Evolutionary conservation across 176 grass and related monocot genomes (phyloP).

Genomic region (Guadua angustifolia): DNA sequence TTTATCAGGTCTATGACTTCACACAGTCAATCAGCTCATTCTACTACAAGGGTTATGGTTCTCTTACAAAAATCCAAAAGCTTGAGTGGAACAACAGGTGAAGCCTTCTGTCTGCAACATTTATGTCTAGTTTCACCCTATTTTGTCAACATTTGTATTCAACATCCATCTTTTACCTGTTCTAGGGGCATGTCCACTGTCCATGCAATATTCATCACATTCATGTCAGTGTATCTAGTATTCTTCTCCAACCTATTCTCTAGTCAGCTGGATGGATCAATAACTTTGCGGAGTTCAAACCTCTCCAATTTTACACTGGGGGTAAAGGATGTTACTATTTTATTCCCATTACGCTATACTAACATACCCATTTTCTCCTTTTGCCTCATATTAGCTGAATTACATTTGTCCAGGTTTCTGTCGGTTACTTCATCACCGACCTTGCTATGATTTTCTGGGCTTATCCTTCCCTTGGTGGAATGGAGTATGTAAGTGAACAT

Average conservation of each 20-base stretch:
- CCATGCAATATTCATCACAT: constrained; percentile 92
- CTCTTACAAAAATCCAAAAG: constrained; percentile 88
- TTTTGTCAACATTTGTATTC: constrained; percentile 16
- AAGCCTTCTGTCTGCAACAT: constrained; percentile 9
- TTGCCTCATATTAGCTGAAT: constrained; percentile 32
- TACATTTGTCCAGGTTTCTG: constrained; percentile 68
- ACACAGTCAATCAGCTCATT: constrained; percentile 77
- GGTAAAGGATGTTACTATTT: constrained; percentile 57
- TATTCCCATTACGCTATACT: constrained; percentile 31
- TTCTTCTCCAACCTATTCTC: constrained; percentile 91
- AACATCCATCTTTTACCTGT: constrained; percentile 21
- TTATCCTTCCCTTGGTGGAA: constrained; percentile 91
- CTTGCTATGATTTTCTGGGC: constrained; percentile 87
- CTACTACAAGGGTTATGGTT: constrained; percentile 87
- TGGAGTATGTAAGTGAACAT: constrained; percentile 88
- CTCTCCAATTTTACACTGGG: constrained; percentile 84
- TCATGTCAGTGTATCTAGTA: constrained; percentile 89
- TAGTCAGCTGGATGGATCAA: constrained; percentile 71
- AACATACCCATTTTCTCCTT: constrained; percentile 15
- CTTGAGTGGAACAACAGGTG: constrained; percentile 99
- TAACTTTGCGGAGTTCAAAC: constrained; percentile 79
- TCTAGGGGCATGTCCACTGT: constrained; percentile 93
- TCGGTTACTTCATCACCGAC: constrained; percentile 93
- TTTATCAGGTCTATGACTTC: constrained; percentile 72
- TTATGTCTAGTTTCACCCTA: constrained; percentile 34